Evolutionary conservation across 768 basidiomycete species (phyloP), one percentile per base, ranked within the genome.

Genomic region (Termitomyces eurrhizus): DNA sequence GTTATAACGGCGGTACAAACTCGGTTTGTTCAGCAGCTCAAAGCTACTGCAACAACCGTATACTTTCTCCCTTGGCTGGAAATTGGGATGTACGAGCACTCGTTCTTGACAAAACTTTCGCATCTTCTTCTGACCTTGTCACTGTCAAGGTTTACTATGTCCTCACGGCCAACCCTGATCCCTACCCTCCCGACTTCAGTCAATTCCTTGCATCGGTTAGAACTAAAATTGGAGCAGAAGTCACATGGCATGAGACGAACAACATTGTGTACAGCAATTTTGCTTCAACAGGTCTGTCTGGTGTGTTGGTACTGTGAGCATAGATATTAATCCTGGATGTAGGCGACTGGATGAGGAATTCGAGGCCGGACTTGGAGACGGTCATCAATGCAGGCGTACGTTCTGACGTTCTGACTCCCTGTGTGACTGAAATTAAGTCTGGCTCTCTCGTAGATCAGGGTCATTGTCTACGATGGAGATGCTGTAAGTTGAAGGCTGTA

Each of bases 341-440:
- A 78, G 80, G 78, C 24, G 86, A 88, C 64, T 86, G 83, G 84
- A 86, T 86, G 83, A 71, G 75, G 50, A 79, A 75, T 58, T 77
- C 75, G 1, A 68, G 77, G 18, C 81, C 80, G 0, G 61, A 80
- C 60, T 71, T 88, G 26, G 84, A 86, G 69, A 77, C 69, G 5
- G 83, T 87, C 14, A 84, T 88, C 65, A 77, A 85, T 60, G 76
- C 83, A 54, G 85, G 85, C 12, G 82, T 83, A 45, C 35, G 77
- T 52, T 29, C 29, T 29, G 29, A 29, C 29, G 29, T 29, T 29
- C n/a, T 32, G n/a, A 21, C 35, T 13, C 26, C 39, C 8, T 41
- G 33, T 46, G n/a, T n/a, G n/a, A 52, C 8, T 4, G 9, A n/a
- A 11, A 13, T 48, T 9, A 36, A 52, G 29, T 18, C 24, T 50